phyloP scores from a whole-genome alignment of 163 green algal genomes.

The Scenedesmus sp. region DNA sequence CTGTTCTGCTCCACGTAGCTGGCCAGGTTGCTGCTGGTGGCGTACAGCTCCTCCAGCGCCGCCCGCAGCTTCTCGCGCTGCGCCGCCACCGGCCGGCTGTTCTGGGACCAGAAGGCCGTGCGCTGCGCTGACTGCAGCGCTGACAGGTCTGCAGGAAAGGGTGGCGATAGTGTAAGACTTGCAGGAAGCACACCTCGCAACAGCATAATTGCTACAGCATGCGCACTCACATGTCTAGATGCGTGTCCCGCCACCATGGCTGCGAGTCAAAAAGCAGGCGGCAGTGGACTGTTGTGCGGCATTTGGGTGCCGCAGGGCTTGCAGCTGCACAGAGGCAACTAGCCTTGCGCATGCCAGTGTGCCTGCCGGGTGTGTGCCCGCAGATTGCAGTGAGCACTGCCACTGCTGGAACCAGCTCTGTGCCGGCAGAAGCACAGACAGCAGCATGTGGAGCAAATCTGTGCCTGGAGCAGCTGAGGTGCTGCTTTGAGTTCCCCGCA shows the following conservation, averaged over 20 bases:
- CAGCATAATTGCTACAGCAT: no score
- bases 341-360: not conserved
- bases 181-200: not conserved
- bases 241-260: no score
- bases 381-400: not conserved
- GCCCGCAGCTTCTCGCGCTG: conserved; percentile 19
- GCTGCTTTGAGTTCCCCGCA: not conserved
- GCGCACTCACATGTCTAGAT: no score
- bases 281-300: no score
- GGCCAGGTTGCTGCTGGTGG: conserved; percentile 59
- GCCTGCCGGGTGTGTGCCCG: no score
- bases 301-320: not conserved
- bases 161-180: not conserved
- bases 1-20: conserved; percentile 73
- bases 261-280: no score
- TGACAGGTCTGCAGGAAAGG: not conserved
- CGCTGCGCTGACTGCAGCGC: conserved; percentile 29
- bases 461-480: not conserved
- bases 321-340: not conserved
- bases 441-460: not conserved
- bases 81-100: not conserved
- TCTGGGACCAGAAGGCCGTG: conserved; percentile 29
- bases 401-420: no score
- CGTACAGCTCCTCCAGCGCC: conserved; percentile 59
- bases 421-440: not conserved